Evolutionary conservation across 1,284 basidiomycete genomes (phyloP), one percentile per base, ranked within the genome.

Genomic region (Earliella scabrosa): DNA sequence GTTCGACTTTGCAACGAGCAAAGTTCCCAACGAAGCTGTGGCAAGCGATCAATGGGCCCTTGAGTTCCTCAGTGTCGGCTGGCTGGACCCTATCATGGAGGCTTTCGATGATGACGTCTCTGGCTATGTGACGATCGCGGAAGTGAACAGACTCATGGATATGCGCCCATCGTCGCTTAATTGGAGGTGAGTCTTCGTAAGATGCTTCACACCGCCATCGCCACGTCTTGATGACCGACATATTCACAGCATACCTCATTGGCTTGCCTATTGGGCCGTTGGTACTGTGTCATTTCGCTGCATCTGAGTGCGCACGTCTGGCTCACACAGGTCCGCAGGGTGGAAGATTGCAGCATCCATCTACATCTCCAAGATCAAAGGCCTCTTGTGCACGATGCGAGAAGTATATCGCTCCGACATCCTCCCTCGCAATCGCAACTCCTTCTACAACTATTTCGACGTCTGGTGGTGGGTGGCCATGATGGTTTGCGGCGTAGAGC

Each of bases 51-150:
- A 24, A 5, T 70, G 67, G 66, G 56, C 64, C 0, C 48, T 68
- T 3, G 49, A 59, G 2, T 68, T 57, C 39, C 54, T 69, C 40
- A 50, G 48, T 14, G 24, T 60, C 7, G 34, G 55, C 3, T 57
- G 58, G 45, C 39, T 67, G 9, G 63, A 60, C 27, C 59, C 65
- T 3, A 56, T 71, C 47, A 47, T 66, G 35, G 69, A 71, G 38
- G 70, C 68, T 0, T 67, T 73, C 38, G 73, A 74, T 47, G 68
- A 68, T 21, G 73, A 75, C 45, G 68, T 64, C 0, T 67, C 63
- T n/a, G 70, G 71, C 0, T 73, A 70, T 46, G 59, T 74, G 2
- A 72, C 66, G 13, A 63, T 73, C 18, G 56, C 62, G 13, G 72
- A 75, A 40, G 52, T 62, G 26, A 62, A 62, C 47, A 55, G 45